Base-by-base conservation (phyloP, 768 basidiomycete genomes). In the Polyporus arcularius region DNA sequence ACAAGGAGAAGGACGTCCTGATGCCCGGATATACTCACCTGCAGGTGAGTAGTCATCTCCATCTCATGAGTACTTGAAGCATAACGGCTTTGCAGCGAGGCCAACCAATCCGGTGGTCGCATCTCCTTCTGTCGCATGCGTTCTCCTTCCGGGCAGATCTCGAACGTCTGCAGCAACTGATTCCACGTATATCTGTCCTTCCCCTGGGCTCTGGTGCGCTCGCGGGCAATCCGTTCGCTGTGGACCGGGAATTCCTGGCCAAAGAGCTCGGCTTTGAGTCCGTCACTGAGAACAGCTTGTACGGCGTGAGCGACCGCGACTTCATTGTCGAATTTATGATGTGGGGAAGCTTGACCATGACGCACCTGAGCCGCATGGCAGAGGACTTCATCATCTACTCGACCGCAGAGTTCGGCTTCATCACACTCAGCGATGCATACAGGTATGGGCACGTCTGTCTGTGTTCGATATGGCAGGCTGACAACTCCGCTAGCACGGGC, bases 51-150 rank as follows among this genome's bases (percentile, higher is more conserved):
- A 12, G 11, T 12, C 5, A 1, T 9, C 14, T 35, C 65, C 38
- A n/a, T 42, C 21, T 53, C 30, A 2, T 15, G 21, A 26, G 21
- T 32, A 42, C n/a, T 30, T 21, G 15, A 42, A n/a, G 18, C 31
- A 53, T 31, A 35, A 45, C 21, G 31, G 28, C 16, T 48, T 49
- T 63, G 31, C 66, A 99, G 96, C 90, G 97, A 41, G 97, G 90
- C 18, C 96, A 98, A 82, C 97, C 97, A 39, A 96, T 99, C 71
- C 88, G 97, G 63, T 99, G 97, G 97, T 96, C 97, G 0, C 97
- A 99, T 75, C 85, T 97, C 55, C 82, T 99, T 47, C 85, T 98
- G 55, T 96, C 95, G 21, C 94, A 99, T 74, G 94, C 95, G 4
- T 92, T 93, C 68, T 93, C 95, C 26, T 95, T 98, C 79, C 81